phyloP scores from a whole-genome alignment of 2,329 filamentous ascomycete genomes.

The Drechmeria coniospora region DNA sequence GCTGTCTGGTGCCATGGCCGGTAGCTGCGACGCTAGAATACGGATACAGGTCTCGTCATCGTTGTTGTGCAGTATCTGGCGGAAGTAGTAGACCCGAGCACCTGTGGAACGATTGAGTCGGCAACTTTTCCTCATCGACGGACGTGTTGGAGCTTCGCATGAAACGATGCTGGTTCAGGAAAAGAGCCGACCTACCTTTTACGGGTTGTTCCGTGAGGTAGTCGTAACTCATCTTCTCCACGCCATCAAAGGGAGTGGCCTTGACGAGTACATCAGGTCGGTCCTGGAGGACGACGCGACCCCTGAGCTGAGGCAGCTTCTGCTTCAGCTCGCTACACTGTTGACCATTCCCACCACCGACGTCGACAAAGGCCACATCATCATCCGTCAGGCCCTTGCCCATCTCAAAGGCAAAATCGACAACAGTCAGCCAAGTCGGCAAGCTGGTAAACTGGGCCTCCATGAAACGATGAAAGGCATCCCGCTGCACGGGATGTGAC shows the following conservation, averaged over 20 bases:
- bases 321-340: constrained; percentile 6
- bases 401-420: constrained; percentile 9
- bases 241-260: constrained; percentile 5
- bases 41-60: constrained; percentile 9
- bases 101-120: constrained; percentile 2
- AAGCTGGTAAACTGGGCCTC: constrained; percentile 9
- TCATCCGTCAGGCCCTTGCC: neutral
- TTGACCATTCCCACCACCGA: constrained; percentile 9
- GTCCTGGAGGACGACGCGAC: constrained; percentile 10
- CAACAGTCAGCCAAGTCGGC: constrained; percentile 9
- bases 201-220: constrained; percentile 10
- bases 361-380: constrained; percentile 7
- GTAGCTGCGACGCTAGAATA: constrained; percentile 8
- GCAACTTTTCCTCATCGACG: too few relatives aligned
- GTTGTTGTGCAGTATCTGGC: constrained; percentile 14
- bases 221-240: constrained; percentile 12
- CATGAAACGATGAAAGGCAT: constrained; percentile 13
- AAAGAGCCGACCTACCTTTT: constrained; percentile 7
- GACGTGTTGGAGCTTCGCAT: too few relatives aligned
- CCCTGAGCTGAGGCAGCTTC: constrained; percentile 3
- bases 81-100: constrained; percentile 12
- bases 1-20: constrained; percentile 8
- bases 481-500: constrained; percentile 6
- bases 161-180: too few relatives aligned
- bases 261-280: constrained; percentile 7